Percentiles rank a stretch among this genome's conserved stretches.
Conservation (phyloP, 2,329 filamentous ascomycete genomes). For the Ophiocordyceps camponoti-floridani region DNA sequence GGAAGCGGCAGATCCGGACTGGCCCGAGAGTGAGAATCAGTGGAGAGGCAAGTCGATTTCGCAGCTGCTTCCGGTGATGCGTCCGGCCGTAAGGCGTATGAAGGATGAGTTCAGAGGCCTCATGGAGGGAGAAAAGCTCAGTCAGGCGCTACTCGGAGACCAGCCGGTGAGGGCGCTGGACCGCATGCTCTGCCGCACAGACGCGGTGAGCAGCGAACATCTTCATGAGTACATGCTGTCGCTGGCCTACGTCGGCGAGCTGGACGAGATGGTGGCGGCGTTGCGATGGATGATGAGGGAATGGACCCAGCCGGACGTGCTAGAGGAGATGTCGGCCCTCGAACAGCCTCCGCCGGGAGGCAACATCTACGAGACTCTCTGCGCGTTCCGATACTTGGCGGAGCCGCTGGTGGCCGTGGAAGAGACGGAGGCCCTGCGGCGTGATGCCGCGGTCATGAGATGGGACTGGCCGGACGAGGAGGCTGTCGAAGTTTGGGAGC, state of each 20-base stretch:
- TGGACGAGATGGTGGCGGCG: constrained; percentile 35
- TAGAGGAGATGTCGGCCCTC: constrained; percentile 16
- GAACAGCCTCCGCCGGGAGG: constrained; percentile 15
- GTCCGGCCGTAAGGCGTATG: constrained; percentile 7
- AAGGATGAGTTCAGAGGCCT: constrained; percentile 11
- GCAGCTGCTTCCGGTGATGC: constrained; percentile 4
- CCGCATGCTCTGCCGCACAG: constrained; percentile 13
- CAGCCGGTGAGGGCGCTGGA: constrained; percentile 14
- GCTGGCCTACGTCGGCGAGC: constrained; percentile 42
- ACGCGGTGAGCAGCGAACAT: constrained; percentile 18
- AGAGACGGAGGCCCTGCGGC: constrained; percentile 13
- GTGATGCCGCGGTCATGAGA: constrained; percentile 6
- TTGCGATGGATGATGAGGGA: constrained; percentile 40
- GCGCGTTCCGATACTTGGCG: constrained; percentile 29
- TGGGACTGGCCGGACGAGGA: constrained; percentile 21
- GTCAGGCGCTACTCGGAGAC: constrained; percentile 5
- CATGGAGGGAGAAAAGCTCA: constrained; percentile 8
- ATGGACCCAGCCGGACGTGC: constrained; percentile 16
- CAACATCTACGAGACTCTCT: constrained; percentile 20
- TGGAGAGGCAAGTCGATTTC: constrained; percentile 1
- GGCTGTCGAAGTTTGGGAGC: constrained; percentile 16
- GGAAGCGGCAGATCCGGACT: constrained; percentile 2
- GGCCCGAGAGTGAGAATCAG: constrained; percentile 3
- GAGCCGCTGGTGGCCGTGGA: constrained; percentile 19
- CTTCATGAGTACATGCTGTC: constrained; percentile 43